These are phyloP conservation scores for Ganoderma meredithae DNA, from an alignment of 1,284 basidiomycete genomes.

Conservation along the genomic window DNA sequence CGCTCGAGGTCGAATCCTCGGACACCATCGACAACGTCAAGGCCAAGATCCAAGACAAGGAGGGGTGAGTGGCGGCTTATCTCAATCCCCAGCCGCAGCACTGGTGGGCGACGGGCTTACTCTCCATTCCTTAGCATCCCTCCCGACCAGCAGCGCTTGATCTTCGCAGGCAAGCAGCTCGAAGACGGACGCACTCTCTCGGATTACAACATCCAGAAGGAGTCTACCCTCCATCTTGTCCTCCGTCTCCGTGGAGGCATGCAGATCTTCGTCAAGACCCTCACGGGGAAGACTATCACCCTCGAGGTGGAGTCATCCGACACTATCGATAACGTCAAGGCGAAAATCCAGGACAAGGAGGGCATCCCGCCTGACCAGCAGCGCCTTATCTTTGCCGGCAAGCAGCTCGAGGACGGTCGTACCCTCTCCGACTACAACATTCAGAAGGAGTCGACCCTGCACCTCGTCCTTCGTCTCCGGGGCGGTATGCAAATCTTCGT, in stretches of 20 bases:
- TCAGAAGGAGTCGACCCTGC: conserved; percentile 83
- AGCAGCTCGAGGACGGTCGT: conserved; percentile 85
- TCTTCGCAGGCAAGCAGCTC: conserved; percentile 79
- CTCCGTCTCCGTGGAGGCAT: conserved; percentile 78
- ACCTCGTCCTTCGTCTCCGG: conserved; percentile 86
- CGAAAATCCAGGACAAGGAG: conserved; percentile 63
- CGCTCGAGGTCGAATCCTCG: conserved; percentile 85
- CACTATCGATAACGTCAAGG: conserved; percentile 61
- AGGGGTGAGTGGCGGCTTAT: conserved; percentile 55
- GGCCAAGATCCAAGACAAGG: conserved; percentile 83
- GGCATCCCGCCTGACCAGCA: conserved; percentile 86
- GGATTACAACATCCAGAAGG: conserved; percentile 83
- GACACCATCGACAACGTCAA: conserved; percentile 88
- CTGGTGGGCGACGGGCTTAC: conserved; percentile 13
- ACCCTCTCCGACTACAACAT: conserved; percentile 88
- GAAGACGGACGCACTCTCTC: conserved; percentile 77
- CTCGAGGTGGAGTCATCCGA: conserved; percentile 60
- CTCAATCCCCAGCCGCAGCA: neutral
- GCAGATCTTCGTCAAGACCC: conserved; percentile 77
- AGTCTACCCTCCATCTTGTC: conserved; percentile 47
- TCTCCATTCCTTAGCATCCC: conserved; percentile 59
- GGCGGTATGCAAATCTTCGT: conserved; percentile 93
- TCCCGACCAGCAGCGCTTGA: conserved; percentile 84
- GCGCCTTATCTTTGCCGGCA: conserved; percentile 89
- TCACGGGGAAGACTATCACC: conserved; percentile 62